These are phyloP conservation scores for Dipteronia dyeriana DNA, from an alignment of 345 rosid species.

Conservation along the genomic window DNA sequence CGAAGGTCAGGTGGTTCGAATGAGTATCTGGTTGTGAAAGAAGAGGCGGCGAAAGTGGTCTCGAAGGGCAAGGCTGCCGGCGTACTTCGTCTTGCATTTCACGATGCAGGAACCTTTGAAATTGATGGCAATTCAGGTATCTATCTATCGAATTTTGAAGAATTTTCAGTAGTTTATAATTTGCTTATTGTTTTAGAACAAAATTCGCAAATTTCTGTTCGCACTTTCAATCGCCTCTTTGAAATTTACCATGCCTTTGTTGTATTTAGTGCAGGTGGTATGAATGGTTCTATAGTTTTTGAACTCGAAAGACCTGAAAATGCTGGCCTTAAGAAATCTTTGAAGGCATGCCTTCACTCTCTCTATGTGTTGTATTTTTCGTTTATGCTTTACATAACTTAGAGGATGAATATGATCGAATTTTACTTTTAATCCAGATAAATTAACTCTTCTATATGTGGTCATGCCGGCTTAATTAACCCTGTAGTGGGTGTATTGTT, in stretches of 20 bases:
- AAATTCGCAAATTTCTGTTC: not conserved
- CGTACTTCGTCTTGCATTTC: constrained; percentile 93
- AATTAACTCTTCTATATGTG: constrained; percentile 17
- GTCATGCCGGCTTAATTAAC: constrained; percentile 31
- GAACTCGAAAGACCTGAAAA: constrained; percentile 96
- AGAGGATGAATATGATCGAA: not conserved
- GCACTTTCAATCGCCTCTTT: not conserved
- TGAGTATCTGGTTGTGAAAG: constrained; percentile 40
- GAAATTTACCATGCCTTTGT: constrained; percentile 5
- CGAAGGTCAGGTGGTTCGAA: constrained; percentile 39
- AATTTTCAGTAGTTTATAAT: not conserved
- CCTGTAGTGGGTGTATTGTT: constrained; percentile 36
- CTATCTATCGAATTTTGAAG: not conserved
- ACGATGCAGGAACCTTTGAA: constrained; percentile 96
- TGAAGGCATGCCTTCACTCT: constrained; percentile 49
- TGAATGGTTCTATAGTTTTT: constrained; percentile 83
- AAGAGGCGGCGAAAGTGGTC: constrained; percentile 65
- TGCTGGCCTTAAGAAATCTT: constrained; percentile 75
- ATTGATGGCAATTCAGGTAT: constrained; percentile 56
- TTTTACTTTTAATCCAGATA: constrained; percentile 17
- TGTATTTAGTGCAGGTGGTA: constrained; percentile 61
- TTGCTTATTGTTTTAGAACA: too few species aligned
- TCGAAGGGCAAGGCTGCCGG: constrained; percentile 94
- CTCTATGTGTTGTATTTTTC: not conserved
- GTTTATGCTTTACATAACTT: not conserved